phyloP scores from a whole-genome alignment of 2,329 filamentous ascomycete genomes.

The Alternaria dauci region DNA sequence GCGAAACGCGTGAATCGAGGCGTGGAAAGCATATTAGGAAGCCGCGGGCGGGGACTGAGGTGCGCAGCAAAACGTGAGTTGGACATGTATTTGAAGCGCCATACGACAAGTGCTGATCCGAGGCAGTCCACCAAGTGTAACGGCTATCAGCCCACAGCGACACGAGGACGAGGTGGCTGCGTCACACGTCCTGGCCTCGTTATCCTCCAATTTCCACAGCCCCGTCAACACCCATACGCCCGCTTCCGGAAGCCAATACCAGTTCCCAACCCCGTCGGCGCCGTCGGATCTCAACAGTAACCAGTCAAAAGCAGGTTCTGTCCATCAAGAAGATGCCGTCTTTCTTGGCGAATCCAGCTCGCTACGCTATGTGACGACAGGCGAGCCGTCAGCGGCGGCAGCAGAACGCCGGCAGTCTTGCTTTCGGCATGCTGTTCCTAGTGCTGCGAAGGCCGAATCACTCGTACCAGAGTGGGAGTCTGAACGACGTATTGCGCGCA shows the following conservation, averaged over 20 bases:
- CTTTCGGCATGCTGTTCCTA: conserved; percentile 45
- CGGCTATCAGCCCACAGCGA: conserved; percentile 24
- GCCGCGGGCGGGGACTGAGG: conserved; percentile 28
- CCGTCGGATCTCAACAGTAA: conserved; percentile 19
- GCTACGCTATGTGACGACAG: conserved; percentile 51
- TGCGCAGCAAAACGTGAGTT: conserved; percentile 28
- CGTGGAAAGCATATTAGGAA: conserved; percentile 53
- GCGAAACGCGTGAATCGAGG: conserved; percentile 54
- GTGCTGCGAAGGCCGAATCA: conserved; percentile 45
- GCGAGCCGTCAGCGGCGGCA: conserved; percentile 48
- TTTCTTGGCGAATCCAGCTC: conserved; percentile 61
- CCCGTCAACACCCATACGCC: conserved; percentile 25
- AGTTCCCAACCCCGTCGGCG: conserved; percentile 23
- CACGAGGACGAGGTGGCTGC: conserved; percentile 42
- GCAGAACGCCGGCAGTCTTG: conserved; percentile 26
- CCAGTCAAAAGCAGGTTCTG: conserved; percentile 25
- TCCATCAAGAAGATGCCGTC: conserved; percentile 38
- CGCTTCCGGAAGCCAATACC: conserved; percentile 17
- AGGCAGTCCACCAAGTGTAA: neutral
- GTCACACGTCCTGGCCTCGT: conserved; percentile 40
- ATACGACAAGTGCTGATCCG: neutral
- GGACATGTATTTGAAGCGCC: too few relatives aligned
- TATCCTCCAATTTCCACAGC: conserved; percentile 39
- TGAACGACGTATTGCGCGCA: conserved; percentile 45
- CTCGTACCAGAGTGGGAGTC: conserved; percentile 50